Base-by-base conservation (phyloP, 2,329 filamentous ascomycete genomes). In the Aspergillus candidus region DNA sequence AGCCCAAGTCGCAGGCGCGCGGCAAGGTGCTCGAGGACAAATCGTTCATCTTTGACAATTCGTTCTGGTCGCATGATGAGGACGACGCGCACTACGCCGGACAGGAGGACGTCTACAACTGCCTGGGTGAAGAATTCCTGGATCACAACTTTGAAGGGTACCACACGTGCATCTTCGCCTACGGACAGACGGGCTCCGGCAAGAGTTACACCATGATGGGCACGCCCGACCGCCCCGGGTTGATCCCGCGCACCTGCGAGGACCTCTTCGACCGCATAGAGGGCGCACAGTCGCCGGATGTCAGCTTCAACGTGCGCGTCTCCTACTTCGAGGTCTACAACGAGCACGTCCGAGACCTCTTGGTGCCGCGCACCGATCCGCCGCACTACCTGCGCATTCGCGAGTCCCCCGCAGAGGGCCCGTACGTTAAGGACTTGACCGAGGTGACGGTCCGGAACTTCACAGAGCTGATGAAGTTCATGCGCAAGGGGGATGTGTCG, bases 281-380 rank as follows among this genome's bases (percentile, higher is more conserved):
- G 53, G 79, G 82, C 35, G 83, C 86, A 54, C 85, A 94, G 59
- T 86, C 86, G 36, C 86, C 89, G 42, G 94, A 93, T 67, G 88
- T 95, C 64, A 94, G 88, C 55, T 98, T 96, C 75, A 93, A 91
- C 58, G 93, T 98, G 52, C 86, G 93, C 51, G 93, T 97, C 22
- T 96, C 90, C 3, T 98, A 98, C 72, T 97, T 98, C 61, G 93
- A 98, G 66, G 93, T 98, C 49, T 98, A 98, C 78, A 98, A 98
- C 69, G 93, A 98, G 71, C 93, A 97, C 68, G 93, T 98, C 39
- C 87, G 93, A 46, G 93, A 98, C 63, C 74, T 98, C 31, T 79
- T 98, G 36, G 85, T 89, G 0, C 87, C 90, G 10, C 78, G 85
- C 22, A 85, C 82, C 44, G 85, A 86, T 50, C 76, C 86, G 4